Evolutionary conservation across 306 rosid species (phyloP).

Genomic region (Corylus heterophylla): DNA sequence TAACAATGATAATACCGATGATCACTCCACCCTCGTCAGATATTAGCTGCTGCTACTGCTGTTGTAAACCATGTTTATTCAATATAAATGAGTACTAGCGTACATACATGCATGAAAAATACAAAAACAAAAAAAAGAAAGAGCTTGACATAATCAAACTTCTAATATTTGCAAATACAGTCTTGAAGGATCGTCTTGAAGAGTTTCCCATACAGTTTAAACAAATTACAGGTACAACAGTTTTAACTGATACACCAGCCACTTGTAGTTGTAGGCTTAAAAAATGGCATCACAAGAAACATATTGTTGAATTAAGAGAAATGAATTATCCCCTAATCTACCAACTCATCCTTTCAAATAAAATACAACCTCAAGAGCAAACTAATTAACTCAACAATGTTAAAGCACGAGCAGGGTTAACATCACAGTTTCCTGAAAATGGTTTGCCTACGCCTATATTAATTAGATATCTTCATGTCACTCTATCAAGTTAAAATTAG

Average conservation of each 20-base stretch:
- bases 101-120: not conserved
- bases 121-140: not conserved
- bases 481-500: conserved; percentile 42
- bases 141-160: not conserved
- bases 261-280: not conserved
- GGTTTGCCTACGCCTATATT: conserved; percentile 30
- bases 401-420: conserved; percentile 28
- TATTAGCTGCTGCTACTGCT: no score
- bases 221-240: not conserved
- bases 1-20: no score
- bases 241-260: not conserved
- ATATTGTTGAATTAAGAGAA: not conserved
- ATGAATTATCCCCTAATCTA: not conserved
- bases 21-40: no score
- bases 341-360: not conserved
- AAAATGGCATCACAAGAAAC: not conserved
- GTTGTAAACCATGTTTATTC: no score
- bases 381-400: conserved; percentile 17
- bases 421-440: conserved; percentile 42
- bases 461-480: conserved; percentile 26
- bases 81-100: no score
- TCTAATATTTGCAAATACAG: not conserved
- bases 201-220: not conserved
- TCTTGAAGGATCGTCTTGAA: not conserved
- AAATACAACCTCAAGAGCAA: conserved; percentile 27